A percentile compares a stretch with the other conserved stretches of the same genome.
Evolutionary conservation across 192 early-diverging fungal genomes (phyloP).

Genomic region (Gorgonomyces haynaldii): DNA sequence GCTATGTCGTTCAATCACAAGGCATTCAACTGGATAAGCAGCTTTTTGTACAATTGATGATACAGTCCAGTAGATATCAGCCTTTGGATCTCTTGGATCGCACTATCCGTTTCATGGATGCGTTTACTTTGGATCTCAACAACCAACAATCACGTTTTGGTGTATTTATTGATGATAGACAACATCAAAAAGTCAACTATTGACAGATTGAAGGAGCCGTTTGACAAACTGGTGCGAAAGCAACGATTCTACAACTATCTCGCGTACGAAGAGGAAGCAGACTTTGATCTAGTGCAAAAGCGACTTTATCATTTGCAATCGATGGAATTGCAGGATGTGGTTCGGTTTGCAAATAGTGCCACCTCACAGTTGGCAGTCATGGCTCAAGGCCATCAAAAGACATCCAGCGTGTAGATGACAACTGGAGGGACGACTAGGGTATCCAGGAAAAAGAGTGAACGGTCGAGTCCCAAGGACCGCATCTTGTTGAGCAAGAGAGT

Average conservation of each 20-base stretch:
- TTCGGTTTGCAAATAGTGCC: too few relatives aligned
- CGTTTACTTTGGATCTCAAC: too few relatives aligned
- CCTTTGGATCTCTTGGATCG: conserved; percentile 20
- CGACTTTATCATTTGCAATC: conserved; percentile 6
- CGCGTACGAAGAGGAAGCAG: conserved; percentile 22
- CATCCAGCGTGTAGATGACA: too few relatives aligned
- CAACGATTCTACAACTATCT: conserved; percentile 15
- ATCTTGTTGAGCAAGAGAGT: too few relatives aligned
- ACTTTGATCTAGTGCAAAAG: conserved; percentile 9
- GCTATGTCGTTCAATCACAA: conserved; percentile 22
- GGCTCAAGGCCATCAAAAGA: too few relatives aligned
- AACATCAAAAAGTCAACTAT: conserved; percentile 13
- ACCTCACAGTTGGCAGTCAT: too few relatives aligned
- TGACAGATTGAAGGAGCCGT: conserved; percentile 17
- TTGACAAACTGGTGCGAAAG: conserved; percentile 19
- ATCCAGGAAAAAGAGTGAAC: too few relatives aligned
- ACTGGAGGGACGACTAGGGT: too few relatives aligned
- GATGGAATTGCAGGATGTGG: conserved; percentile 10
- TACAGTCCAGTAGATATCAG: conserved; percentile 26
- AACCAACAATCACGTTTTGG: too few relatives aligned
- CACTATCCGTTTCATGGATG: neutral
- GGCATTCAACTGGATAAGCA: conserved; percentile 10
- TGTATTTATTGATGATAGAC: conserved; percentile 5
- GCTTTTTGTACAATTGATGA: conserved; percentile 14
- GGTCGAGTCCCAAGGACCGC: too few relatives aligned